phyloP scores from a whole-genome alignment of 805 yeast species.

The Wickerhamiella qilinensis region DNA sequence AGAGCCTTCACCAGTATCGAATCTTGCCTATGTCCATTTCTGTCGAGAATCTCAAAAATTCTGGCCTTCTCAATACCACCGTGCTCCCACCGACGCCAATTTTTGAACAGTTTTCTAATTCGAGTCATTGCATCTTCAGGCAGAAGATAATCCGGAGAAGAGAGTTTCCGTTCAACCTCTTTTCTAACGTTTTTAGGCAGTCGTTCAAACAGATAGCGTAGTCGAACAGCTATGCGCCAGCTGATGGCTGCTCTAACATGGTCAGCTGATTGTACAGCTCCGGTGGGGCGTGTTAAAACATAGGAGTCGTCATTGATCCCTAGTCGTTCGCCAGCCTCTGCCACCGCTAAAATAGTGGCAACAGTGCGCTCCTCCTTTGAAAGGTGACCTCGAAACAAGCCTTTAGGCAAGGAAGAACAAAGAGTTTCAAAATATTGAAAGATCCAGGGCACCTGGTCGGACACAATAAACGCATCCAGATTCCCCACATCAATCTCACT shows the following conservation, averaged over 20 bases:
- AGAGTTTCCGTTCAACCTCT: constrained; percentile 21
- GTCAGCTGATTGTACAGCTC: constrained; percentile 51
- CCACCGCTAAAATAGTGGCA: not conserved
- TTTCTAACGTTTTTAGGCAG: constrained; percentile 40
- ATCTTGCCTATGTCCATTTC: not conserved
- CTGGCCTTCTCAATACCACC: constrained; percentile 12
- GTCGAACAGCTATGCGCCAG: constrained; percentile 72
- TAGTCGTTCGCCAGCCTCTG: constrained; percentile 30
- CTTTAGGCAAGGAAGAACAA: not conserved
- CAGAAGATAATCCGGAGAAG: constrained; percentile 25
- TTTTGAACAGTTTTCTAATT: constrained; percentile 43
- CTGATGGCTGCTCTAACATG: constrained; percentile 71
- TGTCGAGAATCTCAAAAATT: constrained; percentile 10
- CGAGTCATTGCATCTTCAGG: constrained; percentile 37
- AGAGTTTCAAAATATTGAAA: constrained; percentile 3
- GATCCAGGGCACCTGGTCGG: constrained; percentile 24
- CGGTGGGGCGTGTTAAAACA: constrained; percentile 79
- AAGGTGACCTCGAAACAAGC: not conserved
- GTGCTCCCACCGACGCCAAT: constrained; percentile 88
- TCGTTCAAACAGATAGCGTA: constrained; percentile 53
- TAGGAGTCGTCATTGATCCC: constrained; percentile 70
- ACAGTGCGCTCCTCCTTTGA: not conserved
- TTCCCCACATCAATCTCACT: constrained; percentile 16
- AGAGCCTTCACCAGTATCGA: not conserved
- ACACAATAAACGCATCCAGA: constrained; percentile 19